These are phyloP conservation scores for Ustilago cynodontis DNA, from an alignment of 1,284 basidiomycete species.

Conservation along the genomic window DNA sequence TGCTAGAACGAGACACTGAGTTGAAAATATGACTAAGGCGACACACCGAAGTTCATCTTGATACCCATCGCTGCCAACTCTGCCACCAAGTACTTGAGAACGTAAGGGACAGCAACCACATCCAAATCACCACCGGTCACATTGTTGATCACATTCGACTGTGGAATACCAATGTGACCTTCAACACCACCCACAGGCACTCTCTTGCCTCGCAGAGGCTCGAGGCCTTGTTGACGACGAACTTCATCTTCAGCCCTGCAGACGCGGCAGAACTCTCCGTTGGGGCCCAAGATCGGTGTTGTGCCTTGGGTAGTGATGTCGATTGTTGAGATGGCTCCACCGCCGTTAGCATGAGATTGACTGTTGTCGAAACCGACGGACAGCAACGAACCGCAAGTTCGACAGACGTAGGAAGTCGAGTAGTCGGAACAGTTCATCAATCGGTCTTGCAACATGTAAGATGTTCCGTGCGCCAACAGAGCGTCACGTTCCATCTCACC, in stretches of 20 bases:
- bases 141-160: slow-evolving; percentile 48
- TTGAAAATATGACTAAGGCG: slow-evolving; percentile 15
- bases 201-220: slow-evolving; percentile 43
- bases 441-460: slow-evolving; percentile 96
- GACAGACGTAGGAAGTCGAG: slow-evolving; percentile 97
- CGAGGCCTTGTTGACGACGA: slow-evolving; percentile 34
- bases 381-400: slow-evolving; percentile 93
- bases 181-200: slow-evolving; percentile 45
- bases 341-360: slow-evolving; percentile 8
- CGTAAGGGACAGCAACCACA: slow-evolving; percentile 85
- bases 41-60: slow-evolving; percentile 70
- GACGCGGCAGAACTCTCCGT: slow-evolving; percentile 67
- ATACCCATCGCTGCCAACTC: slow-evolving; percentile 76
- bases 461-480: slow-evolving; percentile 96
- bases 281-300: slow-evolving; percentile 57
- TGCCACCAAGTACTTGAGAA: slow-evolving; percentile 74
- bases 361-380: slow-evolving; percentile 76
- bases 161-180: slow-evolving; percentile 47
- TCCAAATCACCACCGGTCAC: slow-evolving; percentile 62
- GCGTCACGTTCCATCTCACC: slow-evolving; percentile 99
- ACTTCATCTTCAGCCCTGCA: slow-evolving; percentile 59
- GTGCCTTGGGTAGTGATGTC: slow-evolving; percentile 34
- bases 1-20: background rate
- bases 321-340: slow-evolving; percentile 43
- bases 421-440: slow-evolving; percentile 99